These are phyloP conservation scores for Conidiobolus incongruus DNA, from an alignment of 371 early-diverging fungal genomes.

Conservation along the genomic window DNA sequence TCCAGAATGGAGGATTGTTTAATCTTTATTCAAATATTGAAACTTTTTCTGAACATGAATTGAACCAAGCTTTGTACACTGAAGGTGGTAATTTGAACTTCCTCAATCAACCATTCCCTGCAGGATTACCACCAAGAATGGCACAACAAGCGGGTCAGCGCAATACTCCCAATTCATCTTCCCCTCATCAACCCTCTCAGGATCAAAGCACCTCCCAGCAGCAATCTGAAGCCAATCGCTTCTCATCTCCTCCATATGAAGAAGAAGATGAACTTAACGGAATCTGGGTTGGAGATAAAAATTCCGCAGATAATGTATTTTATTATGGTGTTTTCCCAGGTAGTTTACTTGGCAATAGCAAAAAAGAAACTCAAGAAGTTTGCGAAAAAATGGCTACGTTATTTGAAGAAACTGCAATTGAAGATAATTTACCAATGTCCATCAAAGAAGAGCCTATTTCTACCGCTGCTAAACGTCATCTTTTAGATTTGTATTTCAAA, in stretches of 20 bases:
- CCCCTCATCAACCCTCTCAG: not conserved
- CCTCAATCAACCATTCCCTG: conserved; percentile 2
- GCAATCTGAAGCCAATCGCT: conserved; percentile 1
- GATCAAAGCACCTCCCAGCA: conserved; percentile 2
- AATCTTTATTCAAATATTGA: conserved; percentile 1
- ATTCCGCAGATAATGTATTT: conserved; percentile 4
- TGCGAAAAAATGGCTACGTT: conserved; percentile 3
- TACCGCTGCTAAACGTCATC: conserved; percentile 4
- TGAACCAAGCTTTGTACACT: conserved; percentile 1
- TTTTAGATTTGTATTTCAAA: conserved; percentile 32
- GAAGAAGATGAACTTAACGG: conserved; percentile 5
- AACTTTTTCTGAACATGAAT: conserved; percentile 3
- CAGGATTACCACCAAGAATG: conserved; percentile 1
- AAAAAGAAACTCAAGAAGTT: conserved; percentile 4
- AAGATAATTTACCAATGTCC: conserved; percentile 2
- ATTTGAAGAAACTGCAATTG: conserved; percentile 2
- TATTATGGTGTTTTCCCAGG: conserved; percentile 4
- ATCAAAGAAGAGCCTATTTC: not conserved
- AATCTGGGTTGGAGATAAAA: conserved; percentile 4
- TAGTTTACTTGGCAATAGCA: conserved; percentile 1
- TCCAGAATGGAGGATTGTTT: too few relatives aligned
- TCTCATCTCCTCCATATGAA: conserved; percentile 5
- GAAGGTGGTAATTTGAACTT: conserved; percentile 4
- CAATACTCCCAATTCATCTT: conserved; percentile 2
- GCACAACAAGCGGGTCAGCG: too few relatives aligned